Evolutionary conservation across 2,329 filamentous ascomycete genomes (phyloP), one percentile per base, ranked within the genome.

Genomic region (Chalaropsis ovoidea): DNA sequence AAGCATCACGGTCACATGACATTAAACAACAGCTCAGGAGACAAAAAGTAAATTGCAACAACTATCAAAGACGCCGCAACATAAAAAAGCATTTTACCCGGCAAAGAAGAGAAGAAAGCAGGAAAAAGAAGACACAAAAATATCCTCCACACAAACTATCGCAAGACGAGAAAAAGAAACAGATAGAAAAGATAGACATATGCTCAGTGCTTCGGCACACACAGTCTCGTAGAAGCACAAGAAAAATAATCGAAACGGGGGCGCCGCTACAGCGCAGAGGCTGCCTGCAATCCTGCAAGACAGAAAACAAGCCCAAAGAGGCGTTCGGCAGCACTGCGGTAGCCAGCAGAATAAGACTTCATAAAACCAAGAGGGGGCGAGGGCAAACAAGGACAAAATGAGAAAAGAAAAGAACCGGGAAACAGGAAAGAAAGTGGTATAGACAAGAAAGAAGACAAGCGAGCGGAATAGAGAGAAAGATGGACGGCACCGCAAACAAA

Each of bases 51-150:
- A 22, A 61, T 60, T 52, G 61, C 43, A 65, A 58, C 24, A 64
- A 65, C 58, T 65, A 62, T 52, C 64, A 65, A 63, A 67, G 61
- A 65, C 65, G 54, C 68, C 65, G 56, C 63, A 63, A 62, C 64
- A 67, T 62, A 61, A 52, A 62, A 62, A 67, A 63, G 49, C 39
- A 60, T 61, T 66, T 67, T 58, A 62, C 56, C 64, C 58, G 66
- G 27, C 47, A 61, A 64, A 61, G 52, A 67, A 47, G 63, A 64
- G 22, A 49, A 61, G 61, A 61, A 62, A 49, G 19, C 47, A 62
- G 6, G 43, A 62, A 47, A 17, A 54, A 63, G 10, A 31, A 31
- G 31, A 2, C 31, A 31, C 31, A 31, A 31, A 31, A 31, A 31
- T 31, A 22, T 41, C 64, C 41, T 35, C 27, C 63, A 58, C 54